A percentile compares a stretch with the other conserved stretches of the same genome.
Conservation (phyloP, 495 filamentous ascomycete genomes). For the Annulohypoxylon moriforme region DNA sequence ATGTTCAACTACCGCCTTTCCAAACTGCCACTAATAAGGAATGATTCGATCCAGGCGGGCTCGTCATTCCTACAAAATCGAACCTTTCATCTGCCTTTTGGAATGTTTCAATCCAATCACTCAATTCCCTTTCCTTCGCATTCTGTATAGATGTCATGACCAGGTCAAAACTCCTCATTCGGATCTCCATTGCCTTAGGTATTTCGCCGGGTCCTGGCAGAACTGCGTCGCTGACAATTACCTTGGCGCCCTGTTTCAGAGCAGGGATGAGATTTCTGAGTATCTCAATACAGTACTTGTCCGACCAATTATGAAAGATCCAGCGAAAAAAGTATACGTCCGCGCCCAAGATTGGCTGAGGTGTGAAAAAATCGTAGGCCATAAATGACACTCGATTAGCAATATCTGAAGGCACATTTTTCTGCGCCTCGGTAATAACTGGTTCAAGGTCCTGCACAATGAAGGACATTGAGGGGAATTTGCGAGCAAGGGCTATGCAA, state of each 20-base stretch:
- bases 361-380: conserved; percentile 61
- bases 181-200: neutral
- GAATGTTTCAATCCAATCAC: conserved; percentile 33
- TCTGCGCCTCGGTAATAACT: conserved; percentile 8
- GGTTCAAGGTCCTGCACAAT: conserved; percentile 49
- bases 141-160: conserved; percentile 33
- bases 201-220: conserved; percentile 38
- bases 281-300: conserved; percentile 55
- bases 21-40: conserved; percentile 22
- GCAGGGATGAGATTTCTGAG: conserved; percentile 56
- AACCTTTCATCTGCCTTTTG: conserved; percentile 9
- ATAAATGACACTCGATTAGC: conserved; percentile 51
- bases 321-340: conserved; percentile 65
- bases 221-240: conserved; percentile 54
- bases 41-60: conserved; percentile 23
- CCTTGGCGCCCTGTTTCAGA: conserved; percentile 51
- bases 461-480: conserved; percentile 21
- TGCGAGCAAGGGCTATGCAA: conserved; percentile 21
- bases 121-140: conserved; percentile 28
- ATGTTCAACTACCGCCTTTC: no score
- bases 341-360: conserved; percentile 58
- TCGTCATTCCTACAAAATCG: neutral
- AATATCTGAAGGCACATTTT: conserved; percentile 24
- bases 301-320: conserved; percentile 64
- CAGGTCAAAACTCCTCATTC: conserved; percentile 21